Percentiles rank a stretch among this genome's conserved stretches.
Conservation (phyloP, 192 early-diverging fungal genomes). For the Coemansia sp. region DNA sequence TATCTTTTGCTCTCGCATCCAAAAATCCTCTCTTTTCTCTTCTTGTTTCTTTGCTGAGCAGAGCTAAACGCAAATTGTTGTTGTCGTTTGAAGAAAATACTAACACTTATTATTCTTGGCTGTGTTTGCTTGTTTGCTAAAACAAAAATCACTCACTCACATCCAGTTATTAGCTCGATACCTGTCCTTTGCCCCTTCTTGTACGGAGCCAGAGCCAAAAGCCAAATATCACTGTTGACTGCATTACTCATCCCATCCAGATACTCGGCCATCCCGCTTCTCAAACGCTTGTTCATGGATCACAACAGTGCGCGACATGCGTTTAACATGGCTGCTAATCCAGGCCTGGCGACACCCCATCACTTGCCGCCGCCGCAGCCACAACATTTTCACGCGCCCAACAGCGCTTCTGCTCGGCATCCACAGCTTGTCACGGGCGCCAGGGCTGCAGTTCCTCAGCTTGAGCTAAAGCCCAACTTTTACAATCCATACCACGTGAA, state of each 20-base stretch:
- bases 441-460: constrained; percentile 12
- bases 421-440: constrained; percentile 8
- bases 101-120: not conserved
- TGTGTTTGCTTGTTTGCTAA: not conserved
- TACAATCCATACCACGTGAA: constrained; percentile 80
- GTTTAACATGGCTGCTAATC: constrained; percentile 14
- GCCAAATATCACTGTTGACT: not conserved
- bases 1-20: not conserved
- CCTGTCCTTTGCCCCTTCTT: not conserved
- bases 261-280: not conserved
- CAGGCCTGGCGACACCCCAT: constrained; percentile 2
- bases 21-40: not conserved
- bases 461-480: constrained; percentile 67
- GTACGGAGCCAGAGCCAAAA: not conserved
- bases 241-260: not conserved
- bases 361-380: constrained; percentile 11
- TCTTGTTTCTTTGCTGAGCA: not conserved
- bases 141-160: not conserved
- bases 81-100: not conserved
- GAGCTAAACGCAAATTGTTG: not conserved
- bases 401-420: not conserved
- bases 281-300: constrained; percentile 10
- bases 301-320: constrained; percentile 16
- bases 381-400: constrained; percentile 1
- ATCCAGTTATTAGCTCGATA: not conserved